These are phyloP conservation scores for Silene coronaria DNA, from an alignment of 179 eudicot species.

Conservation along the genomic window DNA sequence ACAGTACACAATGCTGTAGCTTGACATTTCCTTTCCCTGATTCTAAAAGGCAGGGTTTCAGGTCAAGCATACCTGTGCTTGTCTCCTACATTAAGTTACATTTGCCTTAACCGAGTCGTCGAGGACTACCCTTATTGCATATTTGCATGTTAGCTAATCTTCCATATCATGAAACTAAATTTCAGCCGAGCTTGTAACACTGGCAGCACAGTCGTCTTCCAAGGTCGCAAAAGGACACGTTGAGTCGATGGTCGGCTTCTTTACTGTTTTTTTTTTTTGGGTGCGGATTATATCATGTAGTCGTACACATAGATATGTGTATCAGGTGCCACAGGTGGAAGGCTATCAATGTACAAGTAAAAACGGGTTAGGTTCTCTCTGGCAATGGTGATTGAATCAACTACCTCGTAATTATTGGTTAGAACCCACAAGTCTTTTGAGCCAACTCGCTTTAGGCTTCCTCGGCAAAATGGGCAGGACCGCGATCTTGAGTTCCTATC, in stretches of 20 bases:
- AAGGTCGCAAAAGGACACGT: no score
- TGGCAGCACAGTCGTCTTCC: neutral
- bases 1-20: conserved; percentile 18
- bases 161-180: no score
- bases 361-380: conserved; percentile 62
- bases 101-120: conserved; percentile 21
- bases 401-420: conserved; percentile 44
- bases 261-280: neutral
- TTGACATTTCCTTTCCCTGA: conserved; percentile 31
- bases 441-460: conserved; percentile 59
- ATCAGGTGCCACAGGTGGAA: conserved; percentile 48
- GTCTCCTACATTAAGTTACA: conserved; percentile 26
- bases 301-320: conserved; percentile 51
- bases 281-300: conserved; percentile 43
- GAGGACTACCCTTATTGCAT: conserved; percentile 6
- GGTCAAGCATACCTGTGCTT: conserved; percentile 29
- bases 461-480: conserved; percentile 91
- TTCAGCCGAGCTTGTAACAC: conserved; percentile 5
- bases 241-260: conserved; percentile 20
- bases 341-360: conserved; percentile 55
- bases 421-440: conserved; percentile 83
- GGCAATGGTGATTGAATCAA: conserved; percentile 49
- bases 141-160: neutral
- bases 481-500: conserved; percentile 64
- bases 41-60: conserved; percentile 27